Percentiles rank a stretch among this genome's conserved stretches.
phyloP scores from a whole-genome alignment of 2,329 filamentous ascomycete species.

The Cercospora zeina region DNA sequence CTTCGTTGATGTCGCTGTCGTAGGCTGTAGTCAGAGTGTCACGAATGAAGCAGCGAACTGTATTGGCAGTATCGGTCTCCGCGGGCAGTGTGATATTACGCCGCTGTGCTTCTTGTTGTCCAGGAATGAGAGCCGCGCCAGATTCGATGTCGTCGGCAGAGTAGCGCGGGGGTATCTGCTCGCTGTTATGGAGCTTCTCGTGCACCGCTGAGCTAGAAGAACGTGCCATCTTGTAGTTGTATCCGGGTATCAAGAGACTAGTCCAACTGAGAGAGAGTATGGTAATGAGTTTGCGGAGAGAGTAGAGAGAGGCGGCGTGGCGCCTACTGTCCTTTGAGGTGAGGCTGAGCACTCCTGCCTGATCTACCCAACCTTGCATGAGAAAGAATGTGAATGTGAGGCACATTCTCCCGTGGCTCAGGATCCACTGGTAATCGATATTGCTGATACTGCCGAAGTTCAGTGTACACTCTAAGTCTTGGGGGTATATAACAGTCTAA shows the following conservation, averaged over 20 bases:
- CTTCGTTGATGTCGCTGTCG: not conserved
- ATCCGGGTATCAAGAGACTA: not conserved
- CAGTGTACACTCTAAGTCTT: not conserved
- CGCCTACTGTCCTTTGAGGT: not conserved
- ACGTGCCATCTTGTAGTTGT: not conserved
- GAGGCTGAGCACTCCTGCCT: not conserved
- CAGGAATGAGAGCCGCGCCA: not conserved
- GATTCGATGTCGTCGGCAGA: not conserved
- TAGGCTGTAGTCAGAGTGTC: not conserved
- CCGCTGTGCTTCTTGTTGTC: not conserved
- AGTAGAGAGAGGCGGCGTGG: not conserved
- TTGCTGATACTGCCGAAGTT: slow-evolving; percentile 4
- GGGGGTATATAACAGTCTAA: slow-evolving; percentile 3
- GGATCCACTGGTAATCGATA: not conserved
- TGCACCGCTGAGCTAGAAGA: not conserved
- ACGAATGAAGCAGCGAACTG: slow-evolving; percentile 3
- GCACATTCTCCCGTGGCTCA: not conserved
- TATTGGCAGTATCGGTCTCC: slow-evolving; percentile 1
- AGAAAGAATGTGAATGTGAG: not conserved
- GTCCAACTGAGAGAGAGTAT: not conserved
- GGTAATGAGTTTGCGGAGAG: not conserved
- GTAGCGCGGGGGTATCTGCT: not conserved
- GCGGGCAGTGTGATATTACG: not conserved
- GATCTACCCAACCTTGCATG: not conserved
- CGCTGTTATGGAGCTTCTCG: not conserved